Evolutionary conservation across 2,329 filamentous ascomycete species (phyloP), one percentile per base, ranked within the genome.

Genomic region (Ophiostoma populinum): DNA sequence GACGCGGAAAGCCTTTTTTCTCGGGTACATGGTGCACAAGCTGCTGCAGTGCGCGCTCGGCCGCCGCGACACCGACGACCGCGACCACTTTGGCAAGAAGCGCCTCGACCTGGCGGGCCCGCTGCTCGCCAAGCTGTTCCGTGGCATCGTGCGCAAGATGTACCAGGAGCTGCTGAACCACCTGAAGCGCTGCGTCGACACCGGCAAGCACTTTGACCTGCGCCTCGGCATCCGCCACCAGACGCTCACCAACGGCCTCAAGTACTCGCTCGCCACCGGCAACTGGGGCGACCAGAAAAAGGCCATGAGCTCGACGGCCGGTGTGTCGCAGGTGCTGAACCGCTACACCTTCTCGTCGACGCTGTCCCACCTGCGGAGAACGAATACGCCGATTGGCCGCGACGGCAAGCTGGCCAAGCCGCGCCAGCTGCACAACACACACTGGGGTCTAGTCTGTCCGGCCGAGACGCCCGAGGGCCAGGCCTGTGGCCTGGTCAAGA

Each of bases 241-340:
- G 42, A 93, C 90, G 15, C 67, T 98, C 45, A 92, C 86, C 15
- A 92, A 90, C 51, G 90, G 87, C 33, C 61, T 98, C 45, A 93
- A 94, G 53, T 98, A 98, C 58, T 94, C 90, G 35, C 65, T 98
- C 42, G 87, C 90, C 18, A 98, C 90, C 11, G 90, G 90, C 45
- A 98, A 98, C 58, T 98, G 90, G 92, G 92, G 90, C 51, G 90
- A 98, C 46, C 90, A 98, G 62, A 98, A 95, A 69, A 98, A 95
- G 63, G 86, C 90, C 15, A 80, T 81, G 48, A 87, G 79, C 47
- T 82, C 86, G 1, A 95, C 92, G 44, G 90, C 90, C 31, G 92
- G 90, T 66, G 90, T 98, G 31, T 95, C 87, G 32, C 90, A 98
- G 59, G 92, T 98, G 58, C 61, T 98, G 50, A 98, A 94, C 62